Evolutionary conservation across 1,284 basidiomycete species (phyloP).

Genomic region (Cryptococcus sp.): DNA sequence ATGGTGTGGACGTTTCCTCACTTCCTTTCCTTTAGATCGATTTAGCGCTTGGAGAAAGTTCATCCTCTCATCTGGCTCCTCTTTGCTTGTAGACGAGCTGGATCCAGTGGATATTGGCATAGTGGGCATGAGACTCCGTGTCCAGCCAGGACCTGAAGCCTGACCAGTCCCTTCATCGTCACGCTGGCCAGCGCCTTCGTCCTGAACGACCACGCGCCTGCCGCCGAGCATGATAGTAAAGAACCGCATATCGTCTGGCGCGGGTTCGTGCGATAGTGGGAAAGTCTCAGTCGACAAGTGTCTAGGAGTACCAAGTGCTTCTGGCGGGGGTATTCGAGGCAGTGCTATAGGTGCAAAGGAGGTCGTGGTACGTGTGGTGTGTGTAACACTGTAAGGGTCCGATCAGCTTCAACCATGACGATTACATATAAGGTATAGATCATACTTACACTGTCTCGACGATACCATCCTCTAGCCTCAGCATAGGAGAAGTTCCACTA

Average conservation of each 20-base stretch:
- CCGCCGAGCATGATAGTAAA: conserved; percentile 46
- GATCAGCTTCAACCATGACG: background rate
- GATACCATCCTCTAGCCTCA: conserved; percentile 47
- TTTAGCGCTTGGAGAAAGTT: conserved; percentile 29
- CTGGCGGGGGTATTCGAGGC: conserved; percentile 43
- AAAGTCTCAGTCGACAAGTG: conserved; percentile 37
- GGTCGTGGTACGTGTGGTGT: conserved; percentile 47
- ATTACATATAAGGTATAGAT: background rate
- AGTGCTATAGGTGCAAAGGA: conserved; percentile 47
- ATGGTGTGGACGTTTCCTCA: conserved; percentile 39
- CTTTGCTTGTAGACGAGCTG: background rate
- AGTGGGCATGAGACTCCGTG: conserved; percentile 5
- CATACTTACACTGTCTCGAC: conserved; percentile 49
- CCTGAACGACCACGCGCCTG: conserved; percentile 43
- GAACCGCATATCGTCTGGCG: conserved; percentile 46
- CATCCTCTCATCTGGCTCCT: conserved; percentile 16
- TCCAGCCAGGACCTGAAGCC: conserved; percentile 33
- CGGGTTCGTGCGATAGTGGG: conserved; percentile 45
- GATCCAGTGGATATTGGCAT: background rate
- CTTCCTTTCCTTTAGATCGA: conserved; percentile 36
- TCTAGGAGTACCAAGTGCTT: conserved; percentile 29
- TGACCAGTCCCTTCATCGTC: conserved; percentile 2
- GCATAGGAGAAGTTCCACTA: conserved; percentile 20
- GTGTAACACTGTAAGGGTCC: conserved; percentile 38
- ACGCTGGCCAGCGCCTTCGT: conserved; percentile 28